phyloP scores from a whole-genome alignment of 1,284 basidiomycete genomes.

The Coniferiporia sulphurascens region DNA sequence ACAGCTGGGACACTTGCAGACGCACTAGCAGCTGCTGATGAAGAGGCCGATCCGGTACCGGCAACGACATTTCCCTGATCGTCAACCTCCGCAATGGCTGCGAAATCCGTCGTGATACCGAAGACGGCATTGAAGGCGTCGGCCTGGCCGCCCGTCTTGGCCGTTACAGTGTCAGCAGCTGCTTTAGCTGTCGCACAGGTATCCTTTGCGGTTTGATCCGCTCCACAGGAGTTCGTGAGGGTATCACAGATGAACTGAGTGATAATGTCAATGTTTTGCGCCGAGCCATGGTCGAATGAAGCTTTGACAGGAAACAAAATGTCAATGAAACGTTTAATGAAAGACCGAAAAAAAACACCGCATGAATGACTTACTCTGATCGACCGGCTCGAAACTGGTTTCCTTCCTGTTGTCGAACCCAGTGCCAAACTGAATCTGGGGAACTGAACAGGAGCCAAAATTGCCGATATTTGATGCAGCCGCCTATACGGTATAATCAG shows the following conservation, averaged over 20 bases:
- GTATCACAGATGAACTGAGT: conserved; percentile 52
- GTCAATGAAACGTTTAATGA: conserved; percentile 24
- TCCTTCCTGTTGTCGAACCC: conserved; percentile 58
- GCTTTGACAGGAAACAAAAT: conserved; percentile 30
- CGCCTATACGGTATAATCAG: neutral
- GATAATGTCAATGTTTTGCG: conserved; percentile 48
- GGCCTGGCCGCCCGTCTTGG: conserved; percentile 47
- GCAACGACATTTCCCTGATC: conserved; percentile 34
- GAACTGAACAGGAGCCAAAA: conserved; percentile 52
- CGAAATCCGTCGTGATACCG: conserved; percentile 43
- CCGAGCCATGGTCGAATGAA: conserved; percentile 49
- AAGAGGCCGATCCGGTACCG: conserved; percentile 19
- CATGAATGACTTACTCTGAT: conserved; percentile 32
- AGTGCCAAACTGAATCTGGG: conserved; percentile 54
- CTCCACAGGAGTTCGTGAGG: conserved; percentile 45
- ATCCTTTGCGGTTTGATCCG: conserved; percentile 43
- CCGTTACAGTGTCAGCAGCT: conserved; percentile 7
- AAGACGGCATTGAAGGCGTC: conserved; percentile 57
- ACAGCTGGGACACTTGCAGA: neutral
- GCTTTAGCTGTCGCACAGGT: neutral
- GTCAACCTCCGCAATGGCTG: conserved; percentile 31
- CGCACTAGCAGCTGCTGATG: neutral
- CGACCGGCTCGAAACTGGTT: conserved; percentile 47
- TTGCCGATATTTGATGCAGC: conserved; percentile 33
- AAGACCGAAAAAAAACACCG: neutral